Evolutionary conservation across 129 eudicot species (phyloP), one percentile per base, ranked within the genome.

Genomic region (Chrysanthemum seticuspe): DNA sequence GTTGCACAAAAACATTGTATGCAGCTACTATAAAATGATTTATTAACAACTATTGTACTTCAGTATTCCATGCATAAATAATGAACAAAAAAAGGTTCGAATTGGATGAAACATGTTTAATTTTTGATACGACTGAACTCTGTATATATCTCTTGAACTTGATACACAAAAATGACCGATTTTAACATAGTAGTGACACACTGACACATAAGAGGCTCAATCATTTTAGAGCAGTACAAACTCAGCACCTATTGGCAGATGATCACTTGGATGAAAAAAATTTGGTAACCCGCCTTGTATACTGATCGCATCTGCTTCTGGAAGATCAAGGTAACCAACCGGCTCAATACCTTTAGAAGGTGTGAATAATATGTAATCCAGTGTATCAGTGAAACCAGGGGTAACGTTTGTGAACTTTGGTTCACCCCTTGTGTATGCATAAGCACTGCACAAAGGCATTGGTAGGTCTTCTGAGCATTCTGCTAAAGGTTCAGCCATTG

Each of bases 211-310:
- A 29, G 36, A 19, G 34, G 44, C 62, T 67, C 21, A 58, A 53
- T 53, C 12, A 76, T 74, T 49, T n/a, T 4, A n/a, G 12, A 76
- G 76, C 65, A 89, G 79, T 40, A 75, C 76, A 80, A 93, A 90
- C 74, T 90, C 97, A 36, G 92, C 97, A 55, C 98, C 98, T 60
- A 93, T 90, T 13, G 98, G 98, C 68, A 93, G 87, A 78, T 93
- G 98, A 84, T 93, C 98, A 73, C 98, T 93, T 3, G 98, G 98
- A 80, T 90, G 97, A 49, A 57, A 77, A 80, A 80, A 80, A 76
- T 93, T 93, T 12, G 98, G 97, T 53, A 93, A 77, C 34, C 98
- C 98, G 16, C 97, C 97, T 45, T 44, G 74, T 14, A 93, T 80
- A 63, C 88, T 91, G 16, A 90, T 19, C 10, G 96, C 82, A 44